Percentiles rank a stretch among this genome's conserved stretches.
Conservation (phyloP, 345 rosid genomes). For the Melastoma malabathricum region DNA sequence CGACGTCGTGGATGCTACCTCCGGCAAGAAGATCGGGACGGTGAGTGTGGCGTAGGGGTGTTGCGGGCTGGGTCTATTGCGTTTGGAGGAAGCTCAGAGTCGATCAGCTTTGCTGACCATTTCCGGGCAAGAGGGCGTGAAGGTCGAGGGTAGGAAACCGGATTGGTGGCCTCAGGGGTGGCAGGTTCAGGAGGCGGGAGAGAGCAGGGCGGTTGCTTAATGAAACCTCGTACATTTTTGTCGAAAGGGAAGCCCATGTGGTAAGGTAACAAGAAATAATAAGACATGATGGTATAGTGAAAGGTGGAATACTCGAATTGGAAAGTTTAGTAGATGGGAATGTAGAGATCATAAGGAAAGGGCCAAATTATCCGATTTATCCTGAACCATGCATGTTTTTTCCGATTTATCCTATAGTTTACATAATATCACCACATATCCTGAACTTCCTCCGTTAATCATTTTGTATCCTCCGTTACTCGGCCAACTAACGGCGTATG, state of each 20-base stretch:
- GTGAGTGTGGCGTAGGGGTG: conserved; percentile 59
- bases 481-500: no score
- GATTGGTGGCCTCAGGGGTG: conserved; percentile 83
- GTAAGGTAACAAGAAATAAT: background rate
- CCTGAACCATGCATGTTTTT: no score
- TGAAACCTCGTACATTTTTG: no score
- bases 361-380: no score
- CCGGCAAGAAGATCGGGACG: conserved; percentile 59
- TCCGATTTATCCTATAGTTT: no score
- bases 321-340: no score
- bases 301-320: no score
- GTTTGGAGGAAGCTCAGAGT: conserved; percentile 58
- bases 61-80: conserved; percentile 61
- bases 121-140: conserved; percentile 40
- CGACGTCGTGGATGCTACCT: conserved; percentile 38
- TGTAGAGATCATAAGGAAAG: no score
- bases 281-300: background rate
- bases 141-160: conserved; percentile 53
- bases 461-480: no score
- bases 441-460: no score
- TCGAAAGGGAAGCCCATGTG: no score
- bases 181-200: conserved; percentile 38
- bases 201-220: conserved; percentile 17
- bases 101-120: conserved; percentile 23
- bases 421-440: no score